These are phyloP conservation scores for Ustanciosporium gigantosporum DNA, from an alignment of 1,284 basidiomycete genomes.

Conservation along the genomic window DNA sequence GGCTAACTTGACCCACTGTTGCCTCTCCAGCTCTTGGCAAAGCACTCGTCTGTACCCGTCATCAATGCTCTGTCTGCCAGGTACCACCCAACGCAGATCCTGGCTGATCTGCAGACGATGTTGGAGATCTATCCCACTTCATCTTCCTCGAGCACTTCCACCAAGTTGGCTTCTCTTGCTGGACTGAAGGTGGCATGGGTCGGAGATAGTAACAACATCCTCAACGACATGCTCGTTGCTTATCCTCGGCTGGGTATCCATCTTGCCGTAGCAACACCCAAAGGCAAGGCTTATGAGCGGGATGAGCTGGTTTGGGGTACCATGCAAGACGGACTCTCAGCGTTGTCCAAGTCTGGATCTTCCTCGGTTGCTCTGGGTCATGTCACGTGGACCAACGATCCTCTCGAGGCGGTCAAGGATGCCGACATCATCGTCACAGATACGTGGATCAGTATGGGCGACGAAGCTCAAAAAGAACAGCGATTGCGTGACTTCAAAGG, in stretches of 20 bases:
- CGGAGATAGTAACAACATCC: slow-evolving; percentile 92
- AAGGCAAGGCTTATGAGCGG: slow-evolving; percentile 71
- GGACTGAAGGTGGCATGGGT: slow-evolving; percentile 72
- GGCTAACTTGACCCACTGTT: neutral
- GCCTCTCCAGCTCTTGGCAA: slow-evolving; percentile 74
- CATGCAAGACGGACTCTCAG: slow-evolving; percentile 57
- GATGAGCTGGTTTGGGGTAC: slow-evolving; percentile 73
- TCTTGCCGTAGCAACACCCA: slow-evolving; percentile 79
- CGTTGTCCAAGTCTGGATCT: slow-evolving; percentile 60
- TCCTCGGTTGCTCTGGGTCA: slow-evolving; percentile 50
- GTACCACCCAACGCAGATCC: slow-evolving; percentile 94
- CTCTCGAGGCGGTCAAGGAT: slow-evolving; percentile 80
- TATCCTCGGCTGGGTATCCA: slow-evolving; percentile 88
- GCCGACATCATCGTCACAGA: slow-evolving; percentile 89
- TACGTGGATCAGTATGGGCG: slow-evolving; percentile 86
- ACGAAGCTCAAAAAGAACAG: slow-evolving; percentile 90
- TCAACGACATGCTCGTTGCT: slow-evolving; percentile 95
- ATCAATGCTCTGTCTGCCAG: slow-evolving; percentile 92
- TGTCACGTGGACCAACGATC: slow-evolving; percentile 77
- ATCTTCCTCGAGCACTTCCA: slow-evolving; percentile 65
- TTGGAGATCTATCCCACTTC: slow-evolving; percentile 68
- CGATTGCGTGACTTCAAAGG: slow-evolving; percentile 84
- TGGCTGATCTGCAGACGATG: slow-evolving; percentile 89
- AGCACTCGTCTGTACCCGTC: slow-evolving; percentile 86
- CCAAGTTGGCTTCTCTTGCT: slow-evolving; percentile 47